phyloP scores from a whole-genome alignment of 2,329 filamentous ascomycete species.

The Xylariaceae sp. region DNA sequence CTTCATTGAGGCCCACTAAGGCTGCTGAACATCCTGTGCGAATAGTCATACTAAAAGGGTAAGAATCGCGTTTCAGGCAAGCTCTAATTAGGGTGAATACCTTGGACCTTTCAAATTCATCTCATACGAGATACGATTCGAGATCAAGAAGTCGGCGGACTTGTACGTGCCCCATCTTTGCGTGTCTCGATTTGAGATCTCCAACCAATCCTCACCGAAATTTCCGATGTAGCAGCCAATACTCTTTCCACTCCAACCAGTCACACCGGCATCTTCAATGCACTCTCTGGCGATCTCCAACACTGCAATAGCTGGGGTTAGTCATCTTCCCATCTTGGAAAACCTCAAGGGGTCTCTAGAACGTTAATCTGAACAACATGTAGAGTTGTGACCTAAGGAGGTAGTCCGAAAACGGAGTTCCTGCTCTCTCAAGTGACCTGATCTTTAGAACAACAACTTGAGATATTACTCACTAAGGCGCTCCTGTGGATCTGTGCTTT shows the following conservation, averaged over 20 bases:
- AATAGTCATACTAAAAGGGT: constrained; percentile 27
- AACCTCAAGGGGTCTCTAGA: no score
- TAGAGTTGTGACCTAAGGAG: no score
- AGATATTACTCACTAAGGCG: not conserved
- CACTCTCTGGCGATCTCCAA: constrained; percentile 41
- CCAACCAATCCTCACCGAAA: constrained; percentile 43
- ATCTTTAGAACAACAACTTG: no score
- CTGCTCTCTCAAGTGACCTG: no score
- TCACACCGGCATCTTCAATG: constrained; percentile 41
- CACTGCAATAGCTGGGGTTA: no score
- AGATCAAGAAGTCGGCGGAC: constrained; percentile 34
- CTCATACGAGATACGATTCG: constrained; percentile 42
- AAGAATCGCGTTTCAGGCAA: not conserved
- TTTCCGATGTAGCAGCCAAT: constrained; percentile 45
- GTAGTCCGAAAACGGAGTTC: no score
- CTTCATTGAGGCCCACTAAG: constrained; percentile 39
- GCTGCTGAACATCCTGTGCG: constrained; percentile 43
- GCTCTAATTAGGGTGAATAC: constrained; percentile 12
- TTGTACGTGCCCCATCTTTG: constrained; percentile 33
- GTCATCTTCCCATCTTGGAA: no score
- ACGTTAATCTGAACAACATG: no score
- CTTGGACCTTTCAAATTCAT: constrained; percentile 35
- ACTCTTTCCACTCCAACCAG: constrained; percentile 38
- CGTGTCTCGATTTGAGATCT: constrained; percentile 32
- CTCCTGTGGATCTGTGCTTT: constrained; percentile 3